A percentile compares a stretch with the other conserved stretches of the same genome.
These are phyloP conservation scores for Orbilia blumenaviensis DNA, from an alignment of 2,329 filamentous ascomycete genomes.

Conservation along the genomic window DNA sequence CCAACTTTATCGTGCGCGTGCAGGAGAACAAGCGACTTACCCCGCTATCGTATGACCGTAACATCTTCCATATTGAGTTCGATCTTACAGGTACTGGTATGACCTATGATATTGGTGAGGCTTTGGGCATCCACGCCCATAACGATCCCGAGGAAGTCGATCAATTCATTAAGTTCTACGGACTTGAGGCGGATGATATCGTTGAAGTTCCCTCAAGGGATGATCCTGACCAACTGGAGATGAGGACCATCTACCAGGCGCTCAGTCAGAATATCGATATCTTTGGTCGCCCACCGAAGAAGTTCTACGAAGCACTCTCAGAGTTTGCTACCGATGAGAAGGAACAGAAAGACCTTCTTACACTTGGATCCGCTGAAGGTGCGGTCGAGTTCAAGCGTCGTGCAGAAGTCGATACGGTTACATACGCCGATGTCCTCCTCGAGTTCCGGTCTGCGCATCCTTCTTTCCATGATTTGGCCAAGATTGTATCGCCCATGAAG, in stretches of 20 bases:
- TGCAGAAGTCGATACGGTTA: constrained; percentile 87
- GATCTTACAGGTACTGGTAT: constrained; percentile 90
- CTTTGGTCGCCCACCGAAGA: constrained; percentile 94
- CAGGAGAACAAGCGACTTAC: constrained; percentile 96
- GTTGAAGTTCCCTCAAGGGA: constrained; percentile 93
- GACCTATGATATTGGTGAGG: constrained; percentile 96
- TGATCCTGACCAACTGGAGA: constrained; percentile 76
- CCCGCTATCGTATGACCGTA: constrained; percentile 86
- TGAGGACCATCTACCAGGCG: constrained; percentile 90
- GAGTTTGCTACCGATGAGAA: constrained; percentile 83
- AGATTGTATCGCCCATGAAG: constrained; percentile 90
- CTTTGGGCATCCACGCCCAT: constrained; percentile 93
- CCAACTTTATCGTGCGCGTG: constrained; percentile 87
- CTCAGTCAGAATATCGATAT: constrained; percentile 94
- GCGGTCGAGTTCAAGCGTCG: constrained; percentile 91
- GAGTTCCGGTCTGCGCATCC: constrained; percentile 92
- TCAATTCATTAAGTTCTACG: constrained; percentile 90
- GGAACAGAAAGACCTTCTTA: constrained; percentile 81
- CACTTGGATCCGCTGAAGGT: constrained; percentile 79
- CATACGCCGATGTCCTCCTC: constrained; percentile 86
- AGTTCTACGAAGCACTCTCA: constrained; percentile 92
- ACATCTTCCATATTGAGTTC: constrained; percentile 99
- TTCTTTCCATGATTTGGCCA: constrained; percentile 84
- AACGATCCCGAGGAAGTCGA: constrained; percentile 82
- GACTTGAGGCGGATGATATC: constrained; percentile 79